Conservation (phyloP, 2,329 filamentous ascomycete species). For the Colletotrichum kahawae region DNA sequence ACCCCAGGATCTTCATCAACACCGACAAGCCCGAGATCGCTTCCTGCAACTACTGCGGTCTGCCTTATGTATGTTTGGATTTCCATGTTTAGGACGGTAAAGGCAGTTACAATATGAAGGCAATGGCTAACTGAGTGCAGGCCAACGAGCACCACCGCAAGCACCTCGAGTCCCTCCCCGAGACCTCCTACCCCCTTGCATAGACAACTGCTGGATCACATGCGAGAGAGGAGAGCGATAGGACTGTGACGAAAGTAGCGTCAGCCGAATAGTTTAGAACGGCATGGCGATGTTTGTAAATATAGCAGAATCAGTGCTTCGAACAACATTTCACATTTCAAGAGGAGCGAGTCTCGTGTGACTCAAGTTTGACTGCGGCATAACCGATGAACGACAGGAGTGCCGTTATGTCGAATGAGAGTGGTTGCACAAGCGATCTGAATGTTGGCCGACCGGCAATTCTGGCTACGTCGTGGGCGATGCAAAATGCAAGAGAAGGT, state of each 20-base stretch:
- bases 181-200: constrained; percentile 81
- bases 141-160: constrained; percentile 88
- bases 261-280: not conserved
- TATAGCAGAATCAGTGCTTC: constrained; percentile 21
- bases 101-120: not conserved
- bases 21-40: constrained; percentile 95
- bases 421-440: not conserved
- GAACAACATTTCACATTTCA: constrained; percentile 1
- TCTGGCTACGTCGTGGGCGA: not conserved
- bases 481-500: not conserved
- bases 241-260: not conserved
- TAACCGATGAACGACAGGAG: not conserved
- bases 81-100: not conserved
- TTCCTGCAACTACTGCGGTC: constrained; percentile 89
- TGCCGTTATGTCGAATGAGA: not conserved
- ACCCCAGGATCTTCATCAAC: constrained; percentile 97
- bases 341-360: not conserved
- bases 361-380: not conserved
- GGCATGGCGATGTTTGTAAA: constrained; percentile 18
- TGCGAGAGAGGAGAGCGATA: not conserved
- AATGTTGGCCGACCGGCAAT: not conserved
- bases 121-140: constrained; percentile 48
- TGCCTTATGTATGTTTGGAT: constrained; percentile 79
- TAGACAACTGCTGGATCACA: constrained; percentile 29
- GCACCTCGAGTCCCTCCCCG: constrained; percentile 81